Evolutionary conservation across 2,329 filamentous ascomycete genomes (phyloP), one percentile per base, ranked within the genome.

Genomic region (Dichotomopilus funicola): DNA sequence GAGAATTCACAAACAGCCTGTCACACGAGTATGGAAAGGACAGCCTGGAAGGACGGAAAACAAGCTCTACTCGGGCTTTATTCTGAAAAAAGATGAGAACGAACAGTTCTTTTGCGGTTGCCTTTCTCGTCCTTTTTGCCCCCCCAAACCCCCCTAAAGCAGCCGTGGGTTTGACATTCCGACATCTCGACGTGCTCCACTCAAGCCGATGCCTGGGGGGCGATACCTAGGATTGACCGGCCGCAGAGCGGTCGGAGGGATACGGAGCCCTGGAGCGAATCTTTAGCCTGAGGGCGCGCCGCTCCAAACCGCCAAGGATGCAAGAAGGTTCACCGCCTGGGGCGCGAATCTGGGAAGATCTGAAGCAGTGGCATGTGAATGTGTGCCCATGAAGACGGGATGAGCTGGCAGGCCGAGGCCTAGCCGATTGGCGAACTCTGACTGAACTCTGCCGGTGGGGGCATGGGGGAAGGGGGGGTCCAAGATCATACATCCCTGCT

Each of bases 281-380:
- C 10, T 10, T 5, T 13, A 42, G n/a, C 19, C 34, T 19, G 34
- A 48, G 45, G 34, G 37, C 11, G 9, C 41, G 27, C 27, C 13
- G 40, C 5, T 13, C 44, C 44, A 42, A 34, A 27, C 11, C 33
- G 47, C 47, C 51, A 51, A 49, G 46, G 7, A 43, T 12, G 40
- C 11, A 19, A 9, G 33, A 42, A 42, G 12, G 11, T 47, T 52
- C 52, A 58, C 56, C 56, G 56, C 56, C 55, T 51, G 19, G 33
- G 42, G 31, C 34, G 7, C n/a, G 44, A 34, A 19, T 36, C 13
- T 2, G 36, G 11, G 7, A 38, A 48, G 34, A 42, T 43, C 38
- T 46, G 49, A 43, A 35, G 35, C 27, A 11, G 33, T 53, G 38
- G 48, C 53, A 55, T 55, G 53, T 55, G 53, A 55, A 51, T 47